Percentiles rank a stretch among this genome's conserved stretches.
phyloP scores from a whole-genome alignment of 345 rosid genomes.

The Citrus hindsii region DNA sequence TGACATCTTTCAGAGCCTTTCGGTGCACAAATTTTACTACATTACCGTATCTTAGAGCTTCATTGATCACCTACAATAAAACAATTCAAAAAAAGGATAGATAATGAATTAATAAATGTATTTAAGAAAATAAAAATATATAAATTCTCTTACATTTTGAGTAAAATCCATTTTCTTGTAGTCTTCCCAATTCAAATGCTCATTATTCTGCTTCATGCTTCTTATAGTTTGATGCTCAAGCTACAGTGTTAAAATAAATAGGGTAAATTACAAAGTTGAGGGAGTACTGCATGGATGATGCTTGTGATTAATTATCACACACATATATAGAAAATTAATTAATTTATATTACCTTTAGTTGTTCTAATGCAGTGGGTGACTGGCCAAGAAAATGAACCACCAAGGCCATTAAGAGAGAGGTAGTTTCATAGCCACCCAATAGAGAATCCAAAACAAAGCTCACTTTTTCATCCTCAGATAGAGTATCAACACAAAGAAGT shows the following conservation, averaged over 20 bases:
- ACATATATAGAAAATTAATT: neutral
- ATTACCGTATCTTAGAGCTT: conserved; percentile 52
- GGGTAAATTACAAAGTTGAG: neutral
- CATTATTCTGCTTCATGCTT: conserved; percentile 34
- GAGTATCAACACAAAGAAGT: conserved; percentile 40
- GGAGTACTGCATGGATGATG: no score
- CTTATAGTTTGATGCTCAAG: conserved; percentile 39
- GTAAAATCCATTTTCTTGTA: conserved; percentile 48
- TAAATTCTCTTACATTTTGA: conserved; percentile 33
- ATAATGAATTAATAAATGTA: neutral
- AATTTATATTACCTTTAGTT: conserved; percentile 36
- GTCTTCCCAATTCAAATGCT: conserved; percentile 51
- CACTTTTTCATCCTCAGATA: conserved; percentile 59
- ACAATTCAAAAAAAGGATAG: neutral
- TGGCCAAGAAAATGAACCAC: conserved; percentile 41
- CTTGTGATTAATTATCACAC: no score
- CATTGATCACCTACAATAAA: conserved; percentile 46
- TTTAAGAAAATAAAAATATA: neutral
- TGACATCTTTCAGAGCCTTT: conserved; percentile 57
- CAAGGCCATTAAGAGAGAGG: conserved; percentile 46
- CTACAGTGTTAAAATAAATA: conserved; percentile 7
- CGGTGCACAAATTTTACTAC: conserved; percentile 61
- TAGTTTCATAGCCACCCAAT: conserved; percentile 62
- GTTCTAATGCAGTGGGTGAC: conserved; percentile 33
- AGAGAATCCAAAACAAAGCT: conserved; percentile 54